phyloP scores from a whole-genome alignment of 2,329 filamentous ascomycete species.

The Pseudomassariella vexata region DNA sequence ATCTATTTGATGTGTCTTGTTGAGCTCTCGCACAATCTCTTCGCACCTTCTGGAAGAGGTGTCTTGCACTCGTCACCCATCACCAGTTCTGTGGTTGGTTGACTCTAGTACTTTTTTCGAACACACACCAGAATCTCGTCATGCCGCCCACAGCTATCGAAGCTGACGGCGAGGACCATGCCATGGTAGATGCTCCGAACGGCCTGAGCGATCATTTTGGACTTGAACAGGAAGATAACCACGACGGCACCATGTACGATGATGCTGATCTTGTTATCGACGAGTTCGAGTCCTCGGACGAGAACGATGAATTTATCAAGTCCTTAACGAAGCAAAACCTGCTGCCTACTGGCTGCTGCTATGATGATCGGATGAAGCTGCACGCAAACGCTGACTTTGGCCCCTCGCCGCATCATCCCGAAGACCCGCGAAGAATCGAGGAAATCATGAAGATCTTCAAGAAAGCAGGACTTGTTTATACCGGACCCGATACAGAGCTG shows the following conservation, averaged over 20 bases:
- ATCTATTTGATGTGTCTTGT: too few species aligned
- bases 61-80: too few species aligned
- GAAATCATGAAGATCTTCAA: conserved; percentile 89
- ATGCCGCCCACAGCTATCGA: conserved; percentile 2
- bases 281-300: conserved; percentile 20
- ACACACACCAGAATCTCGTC: background rate
- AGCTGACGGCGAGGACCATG: conserved; percentile 39
- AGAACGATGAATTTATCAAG: conserved; percentile 30
- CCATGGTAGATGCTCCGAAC: conserved; percentile 36
- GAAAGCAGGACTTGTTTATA: conserved; percentile 69
- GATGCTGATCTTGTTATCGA: conserved; percentile 29
- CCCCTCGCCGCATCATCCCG: conserved; percentile 76
- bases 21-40: too few species aligned
- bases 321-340: conserved; percentile 38
- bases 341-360: conserved; percentile 72
- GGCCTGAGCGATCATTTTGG: conserved; percentile 28
- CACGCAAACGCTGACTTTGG: conserved; percentile 80
- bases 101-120: background rate
- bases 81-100: too few species aligned
- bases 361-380: conserved; percentile 92
- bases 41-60: too few species aligned
- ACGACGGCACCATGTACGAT: conserved; percentile 16
- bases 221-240: conserved; percentile 13
- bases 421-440: conserved; percentile 88
- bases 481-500: conserved; percentile 50